Evolutionary conservation across 225 moss, liverwort and hornwort genomes (phyloP), one percentile per base, ranked within the genome.

Genomic region (Physcomitrium patens): DNA sequence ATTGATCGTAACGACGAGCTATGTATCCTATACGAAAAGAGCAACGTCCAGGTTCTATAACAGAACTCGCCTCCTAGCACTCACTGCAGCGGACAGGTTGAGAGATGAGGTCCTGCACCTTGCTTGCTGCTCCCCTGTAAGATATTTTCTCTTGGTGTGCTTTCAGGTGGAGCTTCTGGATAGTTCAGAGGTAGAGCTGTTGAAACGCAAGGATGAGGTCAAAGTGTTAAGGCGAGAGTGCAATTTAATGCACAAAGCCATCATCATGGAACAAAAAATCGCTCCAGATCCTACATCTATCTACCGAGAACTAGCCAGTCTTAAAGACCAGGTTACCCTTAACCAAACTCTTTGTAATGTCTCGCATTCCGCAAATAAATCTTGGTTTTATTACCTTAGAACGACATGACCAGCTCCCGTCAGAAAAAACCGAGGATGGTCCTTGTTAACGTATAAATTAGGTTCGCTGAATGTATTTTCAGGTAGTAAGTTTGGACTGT

Each of bases 1-100:
- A 91, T 96, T 31, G 92, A 96, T 11, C 85, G 92, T 45, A 94
- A 96, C 8, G 94, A 94, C 24, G 96, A 96, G 77, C 88, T 96
- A 10, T 96, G 96, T 48, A 94, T 94, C 74, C 75, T 96, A 44
- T 96, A 96, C 1, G 94, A 94, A 76, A 96, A 94, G 24, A 75
- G 73, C 0, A 92, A 94, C 71, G 94, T 96, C 23, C 96, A 92
- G 86, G 94, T 94, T 63, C 3, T 16, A 46, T 9, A 58, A 23
- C 6, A 27, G 2, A n/a, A 64, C 68, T 9, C 71, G 0, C 17
- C 26, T 3, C 46, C n/a, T 37, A 71, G 0, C 60, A 0, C 12
- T 18, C 12, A 51, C 18, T 54, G 16, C 31, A 2, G 7, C 9
- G 1, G 20, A 26, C 6, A 46, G 0, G 0, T 26, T 0, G 0